Evolutionary conservation across 768 basidiomycete genomes (phyloP).

Genomic region (Butyriboletus loyo): DNA sequence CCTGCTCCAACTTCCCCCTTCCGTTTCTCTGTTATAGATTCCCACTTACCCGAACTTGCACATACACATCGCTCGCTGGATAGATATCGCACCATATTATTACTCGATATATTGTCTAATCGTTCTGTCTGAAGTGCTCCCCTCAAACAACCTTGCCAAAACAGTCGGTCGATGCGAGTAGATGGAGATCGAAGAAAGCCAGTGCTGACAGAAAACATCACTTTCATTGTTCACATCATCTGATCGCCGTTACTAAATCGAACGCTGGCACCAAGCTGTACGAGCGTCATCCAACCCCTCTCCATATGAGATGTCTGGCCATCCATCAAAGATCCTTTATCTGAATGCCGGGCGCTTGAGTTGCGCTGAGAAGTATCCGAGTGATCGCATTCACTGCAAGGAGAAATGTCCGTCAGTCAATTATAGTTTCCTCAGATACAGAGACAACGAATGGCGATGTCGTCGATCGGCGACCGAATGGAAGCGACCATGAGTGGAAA

Average conservation of each 20-base stretch:
- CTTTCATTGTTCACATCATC: conserved; percentile 9
- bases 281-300: conserved; percentile 10
- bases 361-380: conserved; percentile 82
- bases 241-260: conserved; percentile 25
- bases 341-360: conserved; percentile 86
- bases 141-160: neutral
- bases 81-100: neutral
- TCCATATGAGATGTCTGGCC: neutral
- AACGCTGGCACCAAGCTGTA: conserved; percentile 21
- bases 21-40: neutral
- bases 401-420: conserved; percentile 9
- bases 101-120: conserved; percentile 2
- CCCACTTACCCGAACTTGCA: neutral
- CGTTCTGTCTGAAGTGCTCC: neutral
- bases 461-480: conserved; percentile 14
- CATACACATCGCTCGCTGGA: neutral
- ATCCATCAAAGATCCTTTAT: conserved; percentile 65
- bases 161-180: neutral
- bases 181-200: conserved; percentile 1
- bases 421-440: neutral
- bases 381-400: conserved; percentile 65
- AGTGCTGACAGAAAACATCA: neutral
- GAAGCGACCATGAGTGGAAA: conserved; percentile 1
- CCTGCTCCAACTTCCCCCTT: too few relatives aligned
- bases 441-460: conserved; percentile 1